A percentile compares a stretch with the other conserved stretches of the same genome.
phyloP scores from a whole-genome alignment of 495 filamentous ascomycete species.

The Trypethelium eluteriae region DNA sequence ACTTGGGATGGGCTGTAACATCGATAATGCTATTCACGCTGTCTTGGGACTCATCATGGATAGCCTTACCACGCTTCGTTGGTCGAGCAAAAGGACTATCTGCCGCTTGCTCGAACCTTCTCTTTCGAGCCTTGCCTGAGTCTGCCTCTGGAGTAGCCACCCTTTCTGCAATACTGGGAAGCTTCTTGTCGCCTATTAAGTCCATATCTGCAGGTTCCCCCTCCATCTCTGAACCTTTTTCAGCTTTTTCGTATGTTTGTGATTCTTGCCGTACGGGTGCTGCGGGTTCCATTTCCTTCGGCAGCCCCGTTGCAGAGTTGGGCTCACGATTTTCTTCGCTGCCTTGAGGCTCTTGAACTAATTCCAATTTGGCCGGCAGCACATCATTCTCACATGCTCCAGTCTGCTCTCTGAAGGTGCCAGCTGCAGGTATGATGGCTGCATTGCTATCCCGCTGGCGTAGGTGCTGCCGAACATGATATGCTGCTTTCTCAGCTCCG shows the following conservation, averaged over 20 bases:
- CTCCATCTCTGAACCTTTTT: not conserved
- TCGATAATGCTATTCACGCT: not conserved
- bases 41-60: not conserved
- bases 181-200: not conserved
- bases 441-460: not conserved
- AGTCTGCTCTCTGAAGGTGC: not conserved
- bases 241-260: not conserved
- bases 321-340: not conserved
- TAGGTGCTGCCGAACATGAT: not conserved
- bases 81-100: not conserved
- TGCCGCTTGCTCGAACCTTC: not conserved
- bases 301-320: too few species aligned
- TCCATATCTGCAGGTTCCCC: too few species aligned
- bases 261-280: not conserved
- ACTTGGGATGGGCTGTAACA: not conserved
- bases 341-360: not conserved
- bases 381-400: not conserved
- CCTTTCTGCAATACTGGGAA: not conserved
- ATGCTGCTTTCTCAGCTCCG: not conserved
- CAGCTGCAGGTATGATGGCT: too few species aligned
- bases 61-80: not conserved
- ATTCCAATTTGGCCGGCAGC: not conserved
- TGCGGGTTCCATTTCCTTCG: not conserved
- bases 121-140: not conserved
- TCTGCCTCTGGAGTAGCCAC: not conserved